A percentile compares a stretch with the other conserved stretches of the same genome.
Evolutionary conservation across 2,329 filamentous ascomycete genomes (phyloP).

Genomic region (Fusarium buharicum): DNA sequence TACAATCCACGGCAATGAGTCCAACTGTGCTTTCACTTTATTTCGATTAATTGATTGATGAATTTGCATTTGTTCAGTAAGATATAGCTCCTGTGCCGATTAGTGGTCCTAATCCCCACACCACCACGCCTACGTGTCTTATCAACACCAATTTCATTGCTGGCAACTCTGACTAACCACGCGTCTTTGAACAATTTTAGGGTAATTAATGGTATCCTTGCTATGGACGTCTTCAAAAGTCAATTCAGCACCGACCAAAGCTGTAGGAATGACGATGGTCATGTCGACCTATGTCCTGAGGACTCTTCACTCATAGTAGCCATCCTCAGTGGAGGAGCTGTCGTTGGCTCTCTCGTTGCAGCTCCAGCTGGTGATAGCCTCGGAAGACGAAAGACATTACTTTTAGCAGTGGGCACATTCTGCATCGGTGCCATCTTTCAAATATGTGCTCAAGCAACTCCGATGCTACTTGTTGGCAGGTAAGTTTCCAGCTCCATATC

Average conservation of each 20-base stretch:
- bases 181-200: constrained; percentile 49
- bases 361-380: constrained; percentile 76
- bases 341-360: constrained; percentile 75
- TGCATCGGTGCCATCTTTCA: constrained; percentile 78
- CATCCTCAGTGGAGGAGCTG: constrained; percentile 83
- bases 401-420: constrained; percentile 73
- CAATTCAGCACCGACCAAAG: constrained; percentile 70
- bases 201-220: constrained; percentile 76
- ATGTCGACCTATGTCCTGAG: constrained; percentile 60
- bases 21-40: too few species aligned
- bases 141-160: not conserved
- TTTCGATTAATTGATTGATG: not conserved
- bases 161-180: constrained; percentile 37
- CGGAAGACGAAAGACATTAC: constrained; percentile 76
- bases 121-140: too few species aligned
- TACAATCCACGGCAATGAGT: not conserved
- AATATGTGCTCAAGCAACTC: constrained; percentile 69
- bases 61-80: too few species aligned
- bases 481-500: constrained; percentile 51
- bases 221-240: constrained; percentile 73
- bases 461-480: constrained; percentile 71
- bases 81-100: too few species aligned
- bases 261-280: constrained; percentile 52
- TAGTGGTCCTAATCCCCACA: too few species aligned
- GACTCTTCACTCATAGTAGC: constrained; percentile 80